Evolutionary conservation across 108 stramenopile species (phyloP), one percentile per base, ranked within the genome.

Genomic region (Conticribra weissflogii): DNA sequence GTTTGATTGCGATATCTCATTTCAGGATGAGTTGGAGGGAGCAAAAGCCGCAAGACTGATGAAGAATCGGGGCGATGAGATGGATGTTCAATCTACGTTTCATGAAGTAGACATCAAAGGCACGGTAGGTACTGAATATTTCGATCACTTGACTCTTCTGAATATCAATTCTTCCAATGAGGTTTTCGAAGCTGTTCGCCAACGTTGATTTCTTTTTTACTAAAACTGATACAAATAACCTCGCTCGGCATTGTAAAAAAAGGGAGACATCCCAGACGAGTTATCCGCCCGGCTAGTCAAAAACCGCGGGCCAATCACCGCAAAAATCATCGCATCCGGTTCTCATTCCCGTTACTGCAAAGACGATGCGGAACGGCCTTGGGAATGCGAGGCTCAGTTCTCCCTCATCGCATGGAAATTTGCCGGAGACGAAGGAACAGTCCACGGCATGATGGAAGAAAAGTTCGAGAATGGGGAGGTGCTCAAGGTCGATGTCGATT

Each of bases 401-500:
- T 66, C 63, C 32, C 55, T 79, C n/a, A 55, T 66, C 5, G 78
- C 70, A 0, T 79, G 78, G 78, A 79, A 79, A 47, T 79, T 79
- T 36, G 70, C 78, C 9, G 78, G 78, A n/a, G 70, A 71, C 48
- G 59, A 48, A 3, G 78, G 78, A 49, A 24, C 59, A 23, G 78
- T 79, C 15, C 78, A 71, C 27, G 78, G 78, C 15, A 50, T 56
- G 15, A 61, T 79, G 21, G 78, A 79, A 49, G 78, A 79, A 30
- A 50, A 66, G 44, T 71, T 55, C 34, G 29, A 21, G 2, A 59
- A 78, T 46, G 64, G 53, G 14, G 49, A 68, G 15, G 36, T 51
- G n/a, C 33, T 79, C 45, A 79, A 66, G 48, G 59, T 79, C n/a
- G 70, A 79, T 47, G 78, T 79, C 2, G 78, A 79, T 46, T 79